Base-by-base conservation (phyloP, 257 asterid species). In the Orobanche coerulescens region DNA sequence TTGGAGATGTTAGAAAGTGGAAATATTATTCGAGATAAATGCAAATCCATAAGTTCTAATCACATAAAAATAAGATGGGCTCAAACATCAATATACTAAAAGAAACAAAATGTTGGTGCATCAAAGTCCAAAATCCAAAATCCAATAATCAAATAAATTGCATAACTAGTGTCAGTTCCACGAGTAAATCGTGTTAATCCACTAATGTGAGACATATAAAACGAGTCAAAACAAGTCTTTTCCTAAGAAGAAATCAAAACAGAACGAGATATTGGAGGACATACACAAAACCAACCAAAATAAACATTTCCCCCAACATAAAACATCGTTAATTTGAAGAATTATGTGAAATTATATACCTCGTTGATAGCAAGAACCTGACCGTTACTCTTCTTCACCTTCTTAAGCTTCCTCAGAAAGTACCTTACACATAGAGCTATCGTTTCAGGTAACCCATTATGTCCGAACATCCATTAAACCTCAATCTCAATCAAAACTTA, bases 301-400 rank as follows among this genome's bases (percentile, higher is more conserved):
- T 1, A 36, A 9, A 11, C 6, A 1, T 11, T 36, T 36, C 3
- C 9, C 6, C 42, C 23, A 24, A 44, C 28, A 13, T 0, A 33
- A 22, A 20, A 6, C 1, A 20, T 0, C 6, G 6, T 10, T 6
- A 9, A 64, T 19, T 25, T 4, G 14, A 14, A 59, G 4, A 8
- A 54, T 13, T 1, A 6, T 12, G 37, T 1, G 24, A 56, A 22
- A 49, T 18, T 0, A 22, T 15, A 13, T 62, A 79, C 84, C 84
- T 79, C 84, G n/a, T 79, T 79, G 72, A 79, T 79, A 19, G 84
- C 84, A 59, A 79, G 84, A 70, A 79, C 71, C 71, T 78, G 84
- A 58, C 84, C 84, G 33, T 56, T 66, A 59, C 84, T 78, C 73
- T 78, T 78, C 76, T 78, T 78, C 54, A 78, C 84, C 71, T 78